phyloP scores from a whole-genome alignment of 2,329 filamentous ascomycete genomes.

The Sphaerostilbella broomeana region DNA sequence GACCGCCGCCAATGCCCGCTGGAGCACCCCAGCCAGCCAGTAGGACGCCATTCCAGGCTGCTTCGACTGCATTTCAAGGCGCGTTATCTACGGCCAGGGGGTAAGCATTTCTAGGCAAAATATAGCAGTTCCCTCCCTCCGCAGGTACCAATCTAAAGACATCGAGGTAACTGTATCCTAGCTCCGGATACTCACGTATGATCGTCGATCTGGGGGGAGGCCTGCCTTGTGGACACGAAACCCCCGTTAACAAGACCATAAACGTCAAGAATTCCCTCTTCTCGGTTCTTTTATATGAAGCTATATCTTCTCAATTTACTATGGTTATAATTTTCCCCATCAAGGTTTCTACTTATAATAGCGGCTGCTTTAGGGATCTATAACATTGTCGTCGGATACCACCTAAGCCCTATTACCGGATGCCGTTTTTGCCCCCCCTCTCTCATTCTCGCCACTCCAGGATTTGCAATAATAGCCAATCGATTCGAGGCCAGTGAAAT shows the following conservation, averaged over 20 bases:
- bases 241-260: constrained; percentile 3
- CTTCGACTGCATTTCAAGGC: constrained; percentile 1
- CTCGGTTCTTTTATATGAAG: not conserved
- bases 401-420: constrained; percentile 6
- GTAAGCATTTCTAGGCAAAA: constrained; percentile 14
- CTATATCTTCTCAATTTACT: constrained; percentile 8
- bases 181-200: constrained; percentile 24
- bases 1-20: constrained; percentile 9
- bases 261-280: constrained; percentile 6
- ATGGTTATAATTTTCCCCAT: too few species aligned
- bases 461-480: constrained; percentile 7
- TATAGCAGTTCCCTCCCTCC: constrained; percentile 16
- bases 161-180: constrained; percentile 22
- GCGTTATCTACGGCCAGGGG: constrained; percentile 2
- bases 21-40: not conserved
- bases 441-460: constrained; percentile 14
- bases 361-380: not conserved
- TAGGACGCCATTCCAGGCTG: not conserved
- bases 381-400: not conserved
- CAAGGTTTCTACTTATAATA: too few species aligned
- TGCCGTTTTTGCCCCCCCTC: too few species aligned
- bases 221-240: constrained; percentile 20
- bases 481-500: constrained; percentile 10
- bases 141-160: constrained; percentile 19
- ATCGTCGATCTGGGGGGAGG: constrained; percentile 19